Base-by-base conservation (phyloP, 192 early-diverging fungal species). In the Coemansia sp. region DNA sequence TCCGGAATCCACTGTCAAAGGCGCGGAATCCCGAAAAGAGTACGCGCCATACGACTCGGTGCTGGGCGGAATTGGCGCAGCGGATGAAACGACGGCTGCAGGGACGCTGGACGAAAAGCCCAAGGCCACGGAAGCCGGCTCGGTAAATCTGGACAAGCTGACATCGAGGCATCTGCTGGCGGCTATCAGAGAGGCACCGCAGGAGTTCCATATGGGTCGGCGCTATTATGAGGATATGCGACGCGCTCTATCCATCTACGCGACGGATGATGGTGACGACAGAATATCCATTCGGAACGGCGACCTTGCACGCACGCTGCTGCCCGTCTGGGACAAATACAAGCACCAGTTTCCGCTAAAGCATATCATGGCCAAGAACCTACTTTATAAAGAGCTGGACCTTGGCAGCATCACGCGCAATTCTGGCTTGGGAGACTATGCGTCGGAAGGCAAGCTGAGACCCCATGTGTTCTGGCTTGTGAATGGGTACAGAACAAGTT, bases 241-340 rank as follows among this genome's bases (percentile, higher is more conserved):
- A 5, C 22, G n/a, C 2, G 58, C 64, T 19, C 32, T 52, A 19
- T 18, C 24, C 1, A 6, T 23, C 16, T 46, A 23, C 18, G 19
- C 19, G 21, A 46, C 19, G 7, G 42, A 29, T 7, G 16, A 24
- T 6, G 18, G 27, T 11, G 56, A 2, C 1, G 42, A 38, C 1
- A n/a, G 22, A 1, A 10, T 21, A 12, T 12, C 24, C 25, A 21
- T 56, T 28, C 38, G 33, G 5, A 56, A 42, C 14, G 54, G 7
- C 24, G 38, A 27, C 8, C 47, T 72, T 44, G 70, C 64, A 3
- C 25, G 27, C 4, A 54, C 56, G 0, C 48, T 73, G 27, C 14
- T 73, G 25, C 70, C 70, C 0, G 51, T 73, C 14, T 58, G 59
- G 49, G 28, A 48, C 7, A 32, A 45, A 2, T 62, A 62, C 18